Conservation (phyloP, 257 asterid species). For the Solanum piurae region DNA sequence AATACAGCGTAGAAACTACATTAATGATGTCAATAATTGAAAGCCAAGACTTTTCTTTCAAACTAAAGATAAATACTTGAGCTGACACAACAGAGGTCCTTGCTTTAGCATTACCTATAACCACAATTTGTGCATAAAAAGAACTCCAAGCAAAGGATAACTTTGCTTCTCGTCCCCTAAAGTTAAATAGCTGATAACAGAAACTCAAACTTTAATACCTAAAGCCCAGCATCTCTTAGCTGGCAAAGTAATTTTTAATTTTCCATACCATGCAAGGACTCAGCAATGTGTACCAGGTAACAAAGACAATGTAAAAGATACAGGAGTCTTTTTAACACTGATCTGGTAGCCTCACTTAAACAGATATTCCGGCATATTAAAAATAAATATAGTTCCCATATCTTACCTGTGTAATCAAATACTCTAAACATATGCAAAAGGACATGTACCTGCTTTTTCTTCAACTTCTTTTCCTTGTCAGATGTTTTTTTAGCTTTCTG, state of each 20-base stretch:
- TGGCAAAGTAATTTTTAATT: not conserved
- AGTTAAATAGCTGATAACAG: not conserved
- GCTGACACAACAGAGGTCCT: not conserved
- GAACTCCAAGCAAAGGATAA: not conserved
- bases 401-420: not conserved
- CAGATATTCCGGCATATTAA: not conserved
- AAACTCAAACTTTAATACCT: not conserved
- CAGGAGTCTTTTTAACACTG: not conserved
- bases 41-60: not conserved
- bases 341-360: not conserved
- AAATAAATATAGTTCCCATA: not conserved
- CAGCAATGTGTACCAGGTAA: not conserved
- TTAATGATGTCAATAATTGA: not conserved
- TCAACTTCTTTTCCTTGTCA: conserved; percentile 66
- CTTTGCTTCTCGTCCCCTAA: not conserved
- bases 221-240: not conserved
- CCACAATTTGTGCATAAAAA: not conserved
- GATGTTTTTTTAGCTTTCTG: conserved; percentile 53
- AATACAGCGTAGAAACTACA: not conserved
- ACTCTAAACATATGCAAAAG: not conserved
- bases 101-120: not conserved
- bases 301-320: not conserved
- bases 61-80: not conserved
- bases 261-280: not conserved
- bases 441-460: conserved; percentile 46